Percentiles rank a stretch among this genome's conserved stretches.
These are phyloP conservation scores for Botrytis byssoidea DNA, from an alignment of 2,329 filamentous ascomycete species.

Conservation along the genomic window DNA sequence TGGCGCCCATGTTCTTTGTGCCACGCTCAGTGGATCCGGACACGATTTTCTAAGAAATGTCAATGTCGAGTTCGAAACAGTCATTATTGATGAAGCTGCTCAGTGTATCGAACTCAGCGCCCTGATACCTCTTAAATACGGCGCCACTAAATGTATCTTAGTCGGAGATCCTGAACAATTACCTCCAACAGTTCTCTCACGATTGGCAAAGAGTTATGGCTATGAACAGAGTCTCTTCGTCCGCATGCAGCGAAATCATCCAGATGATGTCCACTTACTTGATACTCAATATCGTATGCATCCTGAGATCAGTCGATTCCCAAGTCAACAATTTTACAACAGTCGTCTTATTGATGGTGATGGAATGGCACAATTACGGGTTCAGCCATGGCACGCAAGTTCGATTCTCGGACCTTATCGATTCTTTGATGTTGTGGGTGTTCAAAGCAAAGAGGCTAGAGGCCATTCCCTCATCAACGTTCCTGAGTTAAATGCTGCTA, in stretches of 20 bases:
- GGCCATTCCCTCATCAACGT: conserved; percentile 90
- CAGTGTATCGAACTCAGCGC: conserved; percentile 98
- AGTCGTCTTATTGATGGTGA: conserved; percentile 79
- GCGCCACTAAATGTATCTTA: conserved; percentile 92
- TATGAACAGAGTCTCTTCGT: conserved; percentile 99
- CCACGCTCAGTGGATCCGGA: conserved; percentile 90
- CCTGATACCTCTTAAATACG: conserved; percentile 94
- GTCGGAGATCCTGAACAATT: conserved; percentile 98
- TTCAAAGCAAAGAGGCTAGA: conserved; percentile 74
- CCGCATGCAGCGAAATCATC: conserved; percentile 92
- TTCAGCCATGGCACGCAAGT: conserved; percentile 82
- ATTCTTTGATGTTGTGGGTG: conserved; percentile 94
- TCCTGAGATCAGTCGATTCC: conserved; percentile 89
- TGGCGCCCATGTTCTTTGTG: conserved; percentile 87
- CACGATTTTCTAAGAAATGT: conserved; percentile 87
- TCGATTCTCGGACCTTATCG: conserved; percentile 84
- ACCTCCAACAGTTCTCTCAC: conserved; percentile 91
- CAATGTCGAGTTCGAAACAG: conserved; percentile 95
- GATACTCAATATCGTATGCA: conserved; percentile 99
- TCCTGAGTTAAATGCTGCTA: conserved; percentile 80
- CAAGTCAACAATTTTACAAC: conserved; percentile 90
- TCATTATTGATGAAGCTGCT: conserved; percentile 96
- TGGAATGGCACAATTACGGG: conserved; percentile 74
- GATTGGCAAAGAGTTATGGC: conserved; percentile 85
- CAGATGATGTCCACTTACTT: conserved; percentile 85